phyloP scores from a whole-genome alignment of 306 rosid species.

The Vicia villosa region DNA sequence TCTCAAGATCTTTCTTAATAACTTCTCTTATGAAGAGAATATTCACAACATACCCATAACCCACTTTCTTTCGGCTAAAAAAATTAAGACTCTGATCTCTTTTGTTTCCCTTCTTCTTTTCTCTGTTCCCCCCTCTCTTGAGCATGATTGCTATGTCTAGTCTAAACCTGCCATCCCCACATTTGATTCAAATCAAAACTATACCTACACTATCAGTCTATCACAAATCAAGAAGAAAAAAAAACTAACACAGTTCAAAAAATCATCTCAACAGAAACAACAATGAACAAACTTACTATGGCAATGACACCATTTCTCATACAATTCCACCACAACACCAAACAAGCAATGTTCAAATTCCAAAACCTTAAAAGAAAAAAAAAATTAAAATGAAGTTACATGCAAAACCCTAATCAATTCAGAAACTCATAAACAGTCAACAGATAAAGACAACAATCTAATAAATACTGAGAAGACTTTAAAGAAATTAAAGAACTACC shows the following conservation, averaged over 20 bases:
- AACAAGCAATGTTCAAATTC: slow-evolving; percentile 21
- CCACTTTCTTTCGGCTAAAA: not conserved
- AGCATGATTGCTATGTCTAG: not conserved
- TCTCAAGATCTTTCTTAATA: too few species aligned
- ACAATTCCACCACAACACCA: not conserved
- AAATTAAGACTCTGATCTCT: not conserved
- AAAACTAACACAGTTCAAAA: not conserved
- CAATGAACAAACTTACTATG: not conserved
- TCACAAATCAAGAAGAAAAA: slow-evolving; percentile 3
- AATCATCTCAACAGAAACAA: not conserved
- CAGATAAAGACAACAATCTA: not conserved
- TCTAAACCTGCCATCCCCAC: not conserved
- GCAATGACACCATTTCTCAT: not conserved
- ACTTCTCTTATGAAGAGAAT: not conserved
- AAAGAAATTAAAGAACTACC: not conserved
- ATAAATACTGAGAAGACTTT: not conserved
- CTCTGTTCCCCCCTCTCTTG: not conserved
- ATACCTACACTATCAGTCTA: not conserved
- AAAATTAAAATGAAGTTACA: not conserved
- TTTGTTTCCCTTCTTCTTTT: not conserved
- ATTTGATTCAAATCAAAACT: not conserved
- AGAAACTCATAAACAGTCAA: not conserved
- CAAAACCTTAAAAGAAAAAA: not conserved
- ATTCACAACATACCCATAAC: too few species aligned
- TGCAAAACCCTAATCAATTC: slow-evolving; percentile 10